Base-by-base conservation (phyloP, 1,284 basidiomycete species). In the Chalciporus sp. region DNA sequence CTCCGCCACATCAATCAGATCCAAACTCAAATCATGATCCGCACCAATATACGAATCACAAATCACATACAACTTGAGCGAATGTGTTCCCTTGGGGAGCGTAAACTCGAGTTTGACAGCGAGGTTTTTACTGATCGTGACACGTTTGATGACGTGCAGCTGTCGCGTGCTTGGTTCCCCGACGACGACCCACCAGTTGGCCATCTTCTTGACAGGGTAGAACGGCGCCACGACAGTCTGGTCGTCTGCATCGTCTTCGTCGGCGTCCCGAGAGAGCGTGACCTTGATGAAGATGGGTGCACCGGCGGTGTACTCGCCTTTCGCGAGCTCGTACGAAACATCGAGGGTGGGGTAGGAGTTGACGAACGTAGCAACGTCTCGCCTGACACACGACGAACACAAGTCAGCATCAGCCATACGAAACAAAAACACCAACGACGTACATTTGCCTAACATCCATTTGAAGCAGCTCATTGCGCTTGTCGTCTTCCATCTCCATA, bases 131-230 rank as follows among this genome's bases (percentile, higher is more conserved):
- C 83, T 86, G 59, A 98, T 85, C 0, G 96, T 98, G 20, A 98
- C 92, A 55, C 90, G 90, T 76, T 98, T 98, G 81, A 99, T 98
- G 48, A 92, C 91, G 29, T 95, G 85, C 41, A 99, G 76, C 62
- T 91, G 88, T 56, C 81, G 83, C 61, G 76, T 87, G 66, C 71
- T 79, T 53, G 74, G 84, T 60, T 97, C 93, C 28, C 95, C 95
- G 6, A 98, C 82, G 37, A 98, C 94, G 28, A 98, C 78, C 95
- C 95, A 99, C 95, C 95, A 99, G 66, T 95, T 94, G 52, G 92
- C 86, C 72, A 95, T 84, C 80, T 98, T 98, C 70, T 88, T 88
- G 52, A 76, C 76, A 0, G 96, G 95, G 77, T 92, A 99, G 76
- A 90, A 94, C 0, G 95, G 93, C 1, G 94, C 94, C 23, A 97